Evolutionary conservation across 345 rosid genomes (phyloP).

Genomic region (Odontarrhena argentea): DNA sequence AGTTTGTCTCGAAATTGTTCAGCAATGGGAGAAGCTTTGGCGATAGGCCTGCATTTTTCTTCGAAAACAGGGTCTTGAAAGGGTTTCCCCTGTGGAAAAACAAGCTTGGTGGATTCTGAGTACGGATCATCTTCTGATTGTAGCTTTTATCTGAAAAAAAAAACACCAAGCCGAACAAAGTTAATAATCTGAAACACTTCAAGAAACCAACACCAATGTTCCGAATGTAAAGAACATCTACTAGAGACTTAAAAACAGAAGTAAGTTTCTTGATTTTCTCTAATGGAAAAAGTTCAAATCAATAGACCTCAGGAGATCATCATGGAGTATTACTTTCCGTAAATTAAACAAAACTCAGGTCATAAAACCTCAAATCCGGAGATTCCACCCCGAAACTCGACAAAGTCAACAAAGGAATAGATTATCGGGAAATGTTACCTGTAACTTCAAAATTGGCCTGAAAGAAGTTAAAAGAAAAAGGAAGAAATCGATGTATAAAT

Average conservation of each 20-base stretch:
- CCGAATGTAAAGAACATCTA: slow-evolving; percentile 6
- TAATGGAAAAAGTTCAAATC: neutral
- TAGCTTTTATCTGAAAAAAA: slow-evolving; percentile 29
- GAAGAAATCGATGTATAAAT: slow-evolving; percentile 1
- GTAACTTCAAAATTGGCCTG: slow-evolving; percentile 17
- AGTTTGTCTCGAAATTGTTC: slow-evolving; percentile 58
- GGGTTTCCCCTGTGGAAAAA: slow-evolving; percentile 65
- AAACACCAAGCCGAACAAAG: slow-evolving; percentile 2
- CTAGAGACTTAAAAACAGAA: neutral
- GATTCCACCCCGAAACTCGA: slow-evolving; percentile 1
- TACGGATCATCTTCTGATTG: slow-evolving; percentile 55
- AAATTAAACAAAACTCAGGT: neutral
- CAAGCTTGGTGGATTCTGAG: slow-evolving; percentile 56
- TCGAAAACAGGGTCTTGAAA: slow-evolving; percentile 64
- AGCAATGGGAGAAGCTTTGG: slow-evolving; percentile 51
- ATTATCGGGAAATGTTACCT: slow-evolving; percentile 17
- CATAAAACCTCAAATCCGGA: neutral
- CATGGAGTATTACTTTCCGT: neutral
- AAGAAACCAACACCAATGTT: neutral
- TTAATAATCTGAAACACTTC: slow-evolving; percentile 11
- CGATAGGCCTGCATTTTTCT: slow-evolving; percentile 47
- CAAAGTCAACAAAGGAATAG: neutral
- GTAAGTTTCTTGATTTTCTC: neutral
- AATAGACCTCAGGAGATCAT: neutral
- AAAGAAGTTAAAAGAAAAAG: neutral